A percentile compares a stretch with the other conserved stretches of the same genome.
Conservation (phyloP, 345 rosid genomes). For the Gossypioides kirkii region DNA sequence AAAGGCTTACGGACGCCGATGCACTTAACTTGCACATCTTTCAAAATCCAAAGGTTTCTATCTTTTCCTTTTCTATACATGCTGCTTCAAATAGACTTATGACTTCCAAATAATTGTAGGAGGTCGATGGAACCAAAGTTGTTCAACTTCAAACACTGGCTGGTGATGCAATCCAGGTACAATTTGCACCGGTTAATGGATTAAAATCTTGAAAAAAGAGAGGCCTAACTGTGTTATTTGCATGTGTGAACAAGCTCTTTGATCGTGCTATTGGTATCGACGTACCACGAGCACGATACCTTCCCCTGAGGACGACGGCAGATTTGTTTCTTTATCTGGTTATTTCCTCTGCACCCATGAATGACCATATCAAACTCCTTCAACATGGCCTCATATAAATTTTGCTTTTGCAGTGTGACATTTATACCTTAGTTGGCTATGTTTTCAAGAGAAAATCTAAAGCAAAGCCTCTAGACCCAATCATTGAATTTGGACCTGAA, state of each 20-base stretch:
- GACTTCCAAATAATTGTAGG: constrained; percentile 40
- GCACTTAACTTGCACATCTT: constrained; percentile 92
- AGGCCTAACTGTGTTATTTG: constrained; percentile 11
- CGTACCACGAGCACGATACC: constrained; percentile 86
- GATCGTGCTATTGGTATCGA: constrained; percentile 81
- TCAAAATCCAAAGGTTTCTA: constrained; percentile 77
- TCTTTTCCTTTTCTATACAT: not conserved
- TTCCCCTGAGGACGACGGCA: constrained; percentile 90
- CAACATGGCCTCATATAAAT: not conserved
- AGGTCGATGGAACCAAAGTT: constrained; percentile 93
- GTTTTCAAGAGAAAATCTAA: constrained; percentile 68
- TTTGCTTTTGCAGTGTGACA: constrained; percentile 62
- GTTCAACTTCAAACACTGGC: constrained; percentile 98
- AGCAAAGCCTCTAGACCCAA: constrained; percentile 70
- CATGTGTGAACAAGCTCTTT: constrained; percentile 49
- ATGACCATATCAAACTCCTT: not conserved
- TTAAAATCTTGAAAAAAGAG: constrained; percentile 1
- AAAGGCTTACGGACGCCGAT: constrained; percentile 82
- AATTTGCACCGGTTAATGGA: not conserved
- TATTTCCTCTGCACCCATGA: constrained; percentile 12
- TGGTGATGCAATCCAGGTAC: constrained; percentile 93
- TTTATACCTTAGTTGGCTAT: constrained; percentile 71
- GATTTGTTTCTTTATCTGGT: constrained; percentile 97
- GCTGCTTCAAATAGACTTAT: not conserved
- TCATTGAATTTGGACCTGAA: constrained; percentile 88